phyloP scores from a whole-genome alignment of 2,329 filamentous ascomycete species.

The Emmonsiellopsis sp. region DNA sequence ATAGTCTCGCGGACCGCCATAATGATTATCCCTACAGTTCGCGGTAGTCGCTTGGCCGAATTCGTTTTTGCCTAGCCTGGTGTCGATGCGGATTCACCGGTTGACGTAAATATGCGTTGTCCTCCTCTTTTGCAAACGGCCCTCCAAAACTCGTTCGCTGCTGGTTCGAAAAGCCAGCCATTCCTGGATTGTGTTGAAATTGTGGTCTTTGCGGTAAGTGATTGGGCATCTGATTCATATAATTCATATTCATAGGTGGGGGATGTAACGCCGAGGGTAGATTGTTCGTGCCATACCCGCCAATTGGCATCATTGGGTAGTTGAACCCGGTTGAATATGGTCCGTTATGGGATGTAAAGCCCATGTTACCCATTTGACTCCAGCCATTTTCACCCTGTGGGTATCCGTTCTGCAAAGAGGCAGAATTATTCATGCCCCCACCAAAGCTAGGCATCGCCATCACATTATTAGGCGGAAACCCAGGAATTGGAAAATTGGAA shows the following conservation, averaged over 20 bases:
- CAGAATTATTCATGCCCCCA: constrained; percentile 23
- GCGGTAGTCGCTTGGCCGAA: constrained; percentile 82
- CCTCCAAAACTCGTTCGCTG: constrained; percentile 46
- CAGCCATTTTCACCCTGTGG: constrained; percentile 23
- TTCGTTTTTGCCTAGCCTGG: constrained; percentile 67
- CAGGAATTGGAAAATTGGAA: constrained; percentile 21
- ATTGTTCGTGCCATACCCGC: constrained; percentile 22
- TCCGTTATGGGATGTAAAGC: constrained; percentile 8
- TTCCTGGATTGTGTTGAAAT: constrained; percentile 23
- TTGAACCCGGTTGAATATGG: constrained; percentile 10
- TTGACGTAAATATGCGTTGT: constrained; percentile 89
- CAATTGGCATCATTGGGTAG: constrained; percentile 20
- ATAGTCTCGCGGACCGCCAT: neutral
- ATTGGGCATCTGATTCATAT: constrained; percentile 22
- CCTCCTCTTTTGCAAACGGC: constrained; percentile 56
- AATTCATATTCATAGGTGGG: constrained; percentile 27
- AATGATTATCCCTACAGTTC: constrained; percentile 51
- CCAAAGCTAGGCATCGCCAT: constrained; percentile 22
- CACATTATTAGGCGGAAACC: constrained; percentile 26
- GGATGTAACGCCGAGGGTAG: constrained; percentile 26
- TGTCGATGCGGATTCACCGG: constrained; percentile 91
- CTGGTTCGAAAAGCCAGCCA: constrained; percentile 47
- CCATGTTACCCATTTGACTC: constrained; percentile 39
- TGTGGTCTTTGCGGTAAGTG: constrained; percentile 22
- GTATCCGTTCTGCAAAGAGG: constrained; percentile 30